A percentile compares a stretch with the other conserved stretches of the same genome.
phyloP scores from a whole-genome alignment of 495 filamentous ascomycete species.

The Neurospora hispaniola region DNA sequence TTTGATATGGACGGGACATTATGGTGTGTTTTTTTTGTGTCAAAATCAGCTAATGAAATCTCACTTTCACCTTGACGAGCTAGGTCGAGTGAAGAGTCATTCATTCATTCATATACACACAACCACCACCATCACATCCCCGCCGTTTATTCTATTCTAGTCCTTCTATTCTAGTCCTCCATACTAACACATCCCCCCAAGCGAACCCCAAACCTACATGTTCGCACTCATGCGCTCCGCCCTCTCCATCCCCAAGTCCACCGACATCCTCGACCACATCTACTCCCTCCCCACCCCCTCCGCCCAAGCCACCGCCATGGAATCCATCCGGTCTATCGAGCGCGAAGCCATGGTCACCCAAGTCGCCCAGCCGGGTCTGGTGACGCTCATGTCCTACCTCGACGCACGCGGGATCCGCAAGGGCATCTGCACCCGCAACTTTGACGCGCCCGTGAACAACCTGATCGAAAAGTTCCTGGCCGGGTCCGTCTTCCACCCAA shows the following conservation, averaged over 20 bases:
- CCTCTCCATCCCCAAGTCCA: slow-evolving; percentile 51
- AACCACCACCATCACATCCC: no score
- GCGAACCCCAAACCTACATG: slow-evolving; percentile 91
- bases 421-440: slow-evolving; percentile 90
- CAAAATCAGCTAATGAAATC: no score
- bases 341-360: slow-evolving; percentile 66
- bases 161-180: no score
- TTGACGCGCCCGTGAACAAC: slow-evolving; percentile 57
- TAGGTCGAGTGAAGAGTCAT: no score
- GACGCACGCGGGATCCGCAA: slow-evolving; percentile 54
- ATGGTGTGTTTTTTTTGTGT: slow-evolving; percentile 44
- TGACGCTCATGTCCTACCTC: slow-evolving; percentile 67
- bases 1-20: slow-evolving; percentile 96
- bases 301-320: slow-evolving; percentile 53
- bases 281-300: slow-evolving; percentile 52
- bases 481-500: slow-evolving; percentile 58
- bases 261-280: slow-evolving; percentile 85
- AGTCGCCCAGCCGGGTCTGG: slow-evolving; percentile 68
- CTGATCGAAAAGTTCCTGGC: slow-evolving; percentile 66
- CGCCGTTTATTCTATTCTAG: no score
- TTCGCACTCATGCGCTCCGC: slow-evolving; percentile 70
- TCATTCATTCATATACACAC: no score
- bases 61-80: no score
- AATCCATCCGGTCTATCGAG: slow-evolving; percentile 69
- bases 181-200: slow-evolving; percentile 18